These are phyloP conservation scores for Diplotaxis tenuifolia DNA, from an alignment of 345 rosid genomes.

Conservation along the genomic window DNA sequence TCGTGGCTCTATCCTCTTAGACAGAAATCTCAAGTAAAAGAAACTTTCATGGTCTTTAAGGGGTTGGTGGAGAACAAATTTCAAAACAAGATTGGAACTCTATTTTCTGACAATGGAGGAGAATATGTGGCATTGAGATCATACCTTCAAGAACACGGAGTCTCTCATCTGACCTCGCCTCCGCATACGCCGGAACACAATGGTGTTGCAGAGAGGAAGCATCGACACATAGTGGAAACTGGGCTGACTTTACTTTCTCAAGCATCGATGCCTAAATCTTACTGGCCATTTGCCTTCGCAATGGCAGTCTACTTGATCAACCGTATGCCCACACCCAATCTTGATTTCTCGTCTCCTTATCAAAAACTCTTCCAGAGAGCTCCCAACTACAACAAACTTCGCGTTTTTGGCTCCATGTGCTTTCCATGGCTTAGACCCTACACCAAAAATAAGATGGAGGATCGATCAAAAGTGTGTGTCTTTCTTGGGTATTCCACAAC, in stretches of 20 bases:
- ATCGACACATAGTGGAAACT: too few relatives aligned
- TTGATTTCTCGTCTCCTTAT: background rate
- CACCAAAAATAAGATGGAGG: background rate
- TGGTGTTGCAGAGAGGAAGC: background rate
- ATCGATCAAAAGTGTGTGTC: background rate
- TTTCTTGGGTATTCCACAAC: background rate
- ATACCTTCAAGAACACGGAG: background rate
- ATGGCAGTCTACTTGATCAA: background rate
- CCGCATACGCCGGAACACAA: background rate
- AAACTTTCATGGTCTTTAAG: background rate
- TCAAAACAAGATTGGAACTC: background rate
- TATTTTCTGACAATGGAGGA: background rate
- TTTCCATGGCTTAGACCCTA: background rate
- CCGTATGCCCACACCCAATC: background rate
- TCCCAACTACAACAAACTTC: background rate
- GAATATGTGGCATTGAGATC: background rate
- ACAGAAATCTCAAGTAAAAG: background rate
- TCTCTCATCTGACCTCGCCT: background rate
- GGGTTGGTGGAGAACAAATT: background rate
- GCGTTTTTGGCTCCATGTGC: background rate
- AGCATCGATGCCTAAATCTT: background rate
- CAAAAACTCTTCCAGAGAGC: background rate
- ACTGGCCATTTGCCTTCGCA: background rate
- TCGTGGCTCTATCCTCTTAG: background rate
- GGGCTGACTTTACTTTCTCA: too few relatives aligned